phyloP scores from a whole-genome alignment of 768 basidiomycete genomes.

The Leccinellum albellum region DNA sequence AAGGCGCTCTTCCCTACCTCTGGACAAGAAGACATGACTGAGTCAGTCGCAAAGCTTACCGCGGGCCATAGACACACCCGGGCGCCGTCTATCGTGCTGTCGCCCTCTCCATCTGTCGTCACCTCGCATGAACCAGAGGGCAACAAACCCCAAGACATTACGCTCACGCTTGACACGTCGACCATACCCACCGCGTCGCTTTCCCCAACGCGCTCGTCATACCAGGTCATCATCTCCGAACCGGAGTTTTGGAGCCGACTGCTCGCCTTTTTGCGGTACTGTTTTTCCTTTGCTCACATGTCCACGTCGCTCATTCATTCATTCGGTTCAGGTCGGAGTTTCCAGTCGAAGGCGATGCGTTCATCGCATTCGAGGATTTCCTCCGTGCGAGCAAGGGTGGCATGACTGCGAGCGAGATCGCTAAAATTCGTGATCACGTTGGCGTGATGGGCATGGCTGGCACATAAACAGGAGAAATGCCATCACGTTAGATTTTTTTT shows the following conservation, averaged over 20 bases:
- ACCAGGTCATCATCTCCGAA: constrained; percentile 53
- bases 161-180: constrained; percentile 63
- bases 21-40: constrained; percentile 20
- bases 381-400: constrained; percentile 76
- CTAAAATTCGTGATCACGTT: constrained; percentile 84
- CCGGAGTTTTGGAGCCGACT: constrained; percentile 81
- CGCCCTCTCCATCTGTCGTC: constrained; percentile 62
- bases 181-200: constrained; percentile 45
- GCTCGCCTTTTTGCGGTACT: constrained; percentile 57
- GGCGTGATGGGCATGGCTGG: constrained; percentile 90
- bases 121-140: constrained; percentile 38
- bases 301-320: neutral
- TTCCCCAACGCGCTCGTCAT: constrained; percentile 30
- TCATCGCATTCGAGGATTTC: constrained; percentile 81
- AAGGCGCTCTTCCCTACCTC: constrained; percentile 19
- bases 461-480: constrained; percentile 35
- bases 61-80: constrained; percentile 49
- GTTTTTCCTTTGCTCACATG: neutral
- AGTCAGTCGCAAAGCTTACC: constrained; percentile 23
- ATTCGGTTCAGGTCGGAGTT: constrained; percentile 60
- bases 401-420: constrained; percentile 82
- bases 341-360: constrained; percentile 56
- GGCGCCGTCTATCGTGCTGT: constrained; percentile 75
- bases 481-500: neutral
- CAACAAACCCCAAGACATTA: constrained; percentile 53